Percentiles rank a stretch among this genome's conserved stretches.
Evolutionary conservation across 1,284 basidiomycete species (phyloP).

Genomic region (Apiotrichum akiyoshidainum): DNA sequence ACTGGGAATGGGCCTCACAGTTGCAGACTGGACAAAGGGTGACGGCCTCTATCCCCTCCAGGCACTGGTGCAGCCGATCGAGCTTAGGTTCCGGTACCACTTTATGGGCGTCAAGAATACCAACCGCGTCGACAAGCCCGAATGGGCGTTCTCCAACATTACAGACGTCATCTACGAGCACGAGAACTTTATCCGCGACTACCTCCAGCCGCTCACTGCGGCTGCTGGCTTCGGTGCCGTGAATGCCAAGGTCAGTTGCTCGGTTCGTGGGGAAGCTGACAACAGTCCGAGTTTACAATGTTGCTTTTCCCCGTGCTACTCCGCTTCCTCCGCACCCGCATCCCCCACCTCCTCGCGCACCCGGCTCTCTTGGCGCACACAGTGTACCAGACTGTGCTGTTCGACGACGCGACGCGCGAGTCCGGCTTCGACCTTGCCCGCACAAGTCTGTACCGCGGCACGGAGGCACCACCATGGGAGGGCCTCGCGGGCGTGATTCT

Average conservation of each 20-base stretch:
- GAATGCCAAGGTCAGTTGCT: constrained; percentile 67
- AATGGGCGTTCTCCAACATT: constrained; percentile 94
- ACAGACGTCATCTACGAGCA: constrained; percentile 80
- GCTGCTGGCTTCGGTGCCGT: constrained; percentile 62
- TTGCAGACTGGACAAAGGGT: constrained; percentile 14
- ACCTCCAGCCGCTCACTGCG: constrained; percentile 69
- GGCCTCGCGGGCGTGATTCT: constrained; percentile 79
- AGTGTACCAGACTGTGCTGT: constrained; percentile 83
- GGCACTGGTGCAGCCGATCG: constrained; percentile 77
- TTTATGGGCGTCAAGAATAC: constrained; percentile 84
- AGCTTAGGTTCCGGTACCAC: constrained; percentile 89
- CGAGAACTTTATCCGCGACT: constrained; percentile 67
- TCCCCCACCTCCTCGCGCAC: constrained; percentile 70
- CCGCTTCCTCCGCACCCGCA: constrained; percentile 67
- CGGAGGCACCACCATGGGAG: constrained; percentile 56
- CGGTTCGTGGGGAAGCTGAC: constrained; percentile 4
- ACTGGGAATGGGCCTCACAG: constrained; percentile 4
- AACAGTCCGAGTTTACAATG: constrained; percentile 72
- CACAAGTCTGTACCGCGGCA: constrained; percentile 44
- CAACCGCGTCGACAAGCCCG: constrained; percentile 94
- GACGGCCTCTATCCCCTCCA: constrained; percentile 73
- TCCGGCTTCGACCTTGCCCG: constrained; percentile 65
- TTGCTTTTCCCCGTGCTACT: constrained; percentile 67
- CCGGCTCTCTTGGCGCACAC: constrained; percentile 90
- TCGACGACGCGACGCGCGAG: constrained; percentile 77